Base-by-base conservation (phyloP, 257 asterid species). In the Mitragyna speciosa region DNA sequence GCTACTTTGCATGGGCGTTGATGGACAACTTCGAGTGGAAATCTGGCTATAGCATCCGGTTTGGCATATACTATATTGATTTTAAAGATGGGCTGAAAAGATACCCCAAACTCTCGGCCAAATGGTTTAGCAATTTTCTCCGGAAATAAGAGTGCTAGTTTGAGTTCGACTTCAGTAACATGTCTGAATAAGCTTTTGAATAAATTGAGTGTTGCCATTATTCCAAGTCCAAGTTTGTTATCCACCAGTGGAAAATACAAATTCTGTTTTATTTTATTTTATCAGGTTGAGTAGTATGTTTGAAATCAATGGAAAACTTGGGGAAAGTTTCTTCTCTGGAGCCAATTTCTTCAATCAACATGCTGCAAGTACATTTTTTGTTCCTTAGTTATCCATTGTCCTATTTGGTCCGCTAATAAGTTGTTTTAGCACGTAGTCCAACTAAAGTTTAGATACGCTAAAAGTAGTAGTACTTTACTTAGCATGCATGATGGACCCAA, bases 1-100 rank as follows among this genome's bases (percentile, higher is more conserved):
- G 86, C 28, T 76, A 58, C 31, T 83, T 83, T 63, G 86, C 81
- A 17, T 83, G 86, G 86, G 78, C 86, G 11, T 75, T 83, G 45
- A 48, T 79, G 79, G 83, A 83, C 51, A 83, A 83, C 73, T 83
- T 75, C 47, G 84, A 76, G 61, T 76, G 81, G 81, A 72, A 28
- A 20, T 80, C 48, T 30, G 86, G 84, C 76, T 80, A 83, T 72
- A 76, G 72, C 26, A 47, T 83, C 56, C 81, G 84, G 36, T 83
- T 83, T 17, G 84, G 86, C 33, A 20, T 80, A 6, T 24, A 51
- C 72, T 71, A 76, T 65, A 77, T 76, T 66, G 87, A 84, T 71
- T 84, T 30, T 65, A 56, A 67, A 22, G 64, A 80, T 51, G 63
- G 63, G n/a, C 56, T 76, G 22, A 80, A 56, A 78, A 80, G 84